Base-by-base conservation (phyloP, 805 yeast species). In the Barnettozyma sp. region DNA sequence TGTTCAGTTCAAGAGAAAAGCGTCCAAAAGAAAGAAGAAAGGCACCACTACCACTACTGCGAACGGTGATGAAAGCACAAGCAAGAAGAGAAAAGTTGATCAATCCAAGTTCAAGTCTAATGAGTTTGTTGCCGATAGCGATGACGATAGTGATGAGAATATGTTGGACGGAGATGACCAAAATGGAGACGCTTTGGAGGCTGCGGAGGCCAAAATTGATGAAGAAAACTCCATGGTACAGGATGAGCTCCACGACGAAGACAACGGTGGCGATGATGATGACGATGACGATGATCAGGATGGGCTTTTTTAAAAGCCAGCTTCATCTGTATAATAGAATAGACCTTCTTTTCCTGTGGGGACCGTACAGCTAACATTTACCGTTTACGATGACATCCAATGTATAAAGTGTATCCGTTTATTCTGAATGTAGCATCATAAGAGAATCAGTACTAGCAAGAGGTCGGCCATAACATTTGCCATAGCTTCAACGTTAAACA, bases 71-170 rank as follows among this genome's bases (percentile, higher is more conserved):
- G 58, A 50, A 33, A 52, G 41, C 15, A 41, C 39, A 19, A 44
- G 44, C 22, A 45, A 44, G 43, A 45, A 53, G 50, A 43, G 58
- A 51, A 35, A 55, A 49, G 34, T 48, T 45, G 48, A 47, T 11
- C 48, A 43, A 36, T 13, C 35, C 9, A 58, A 40, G 44, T 60
- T 39, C 51, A 68, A 33, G 50, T 60, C 57, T 5, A 46, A 49
- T 14, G 71, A 66, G 41, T 49, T 59, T 34, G 59, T 66, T 34
- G 65, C 59, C 20, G 72, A 66, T 36, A 63, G 70, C 49, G 73
- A 66, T 44, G 71, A 66, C 30, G 63, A 56, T 16, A 43, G 50
- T 22, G 56, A 41, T 9, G 55, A 50, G 41, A 30, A 16, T 45
- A 39, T 7, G 42, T 42, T 28, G 51, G 43, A 46, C 15, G 41